These are phyloP conservation scores for Maudiozyma turicensis DNA, from an alignment of 805 yeast genomes.

Conservation along the genomic window DNA sequence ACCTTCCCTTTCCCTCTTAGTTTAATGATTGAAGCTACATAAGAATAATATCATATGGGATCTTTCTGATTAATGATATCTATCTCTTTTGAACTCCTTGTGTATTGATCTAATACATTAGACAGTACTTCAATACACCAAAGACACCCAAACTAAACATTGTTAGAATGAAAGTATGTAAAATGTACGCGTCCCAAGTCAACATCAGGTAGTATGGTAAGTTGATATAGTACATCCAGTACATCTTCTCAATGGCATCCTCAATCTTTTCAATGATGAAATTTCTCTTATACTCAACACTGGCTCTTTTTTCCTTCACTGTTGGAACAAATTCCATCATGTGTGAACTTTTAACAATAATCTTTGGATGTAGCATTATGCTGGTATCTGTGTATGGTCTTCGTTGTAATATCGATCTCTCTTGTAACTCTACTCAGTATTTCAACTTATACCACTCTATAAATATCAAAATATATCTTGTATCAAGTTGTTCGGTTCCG, in stretches of 20 bases:
- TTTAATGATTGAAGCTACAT: too few relatives aligned
- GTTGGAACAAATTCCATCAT: constrained; percentile 7
- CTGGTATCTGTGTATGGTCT: neutral
- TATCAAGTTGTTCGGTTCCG: too few relatives aligned
- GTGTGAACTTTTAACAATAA: neutral
- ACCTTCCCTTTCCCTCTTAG: too few relatives aligned
- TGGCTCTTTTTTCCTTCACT: constrained; percentile 8
- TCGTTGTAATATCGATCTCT: neutral
- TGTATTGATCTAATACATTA: constrained; percentile 8
- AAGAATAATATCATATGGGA: too few relatives aligned
- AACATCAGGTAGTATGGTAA: constrained; percentile 38
- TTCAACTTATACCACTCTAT: neutral
- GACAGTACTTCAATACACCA: constrained; percentile 29
- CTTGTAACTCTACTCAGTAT: neutral
- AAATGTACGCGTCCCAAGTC: constrained; percentile 32
- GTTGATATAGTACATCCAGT: constrained; percentile 38
- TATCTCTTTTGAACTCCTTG: neutral
- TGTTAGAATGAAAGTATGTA: constrained; percentile 32
- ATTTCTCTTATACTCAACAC: constrained; percentile 6
- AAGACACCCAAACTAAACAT: constrained; percentile 32
- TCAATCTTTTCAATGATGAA: constrained; percentile 18
- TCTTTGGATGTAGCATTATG: neutral
- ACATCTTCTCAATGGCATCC: constrained; percentile 26
- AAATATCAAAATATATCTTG: neutral
- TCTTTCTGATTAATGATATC: too few relatives aligned